A percentile compares a stretch with the other conserved stretches of the same genome.
Evolutionary conservation across 352 stramenopile genomes (phyloP).

Genomic region (Pythium brachiatum): DNA sequence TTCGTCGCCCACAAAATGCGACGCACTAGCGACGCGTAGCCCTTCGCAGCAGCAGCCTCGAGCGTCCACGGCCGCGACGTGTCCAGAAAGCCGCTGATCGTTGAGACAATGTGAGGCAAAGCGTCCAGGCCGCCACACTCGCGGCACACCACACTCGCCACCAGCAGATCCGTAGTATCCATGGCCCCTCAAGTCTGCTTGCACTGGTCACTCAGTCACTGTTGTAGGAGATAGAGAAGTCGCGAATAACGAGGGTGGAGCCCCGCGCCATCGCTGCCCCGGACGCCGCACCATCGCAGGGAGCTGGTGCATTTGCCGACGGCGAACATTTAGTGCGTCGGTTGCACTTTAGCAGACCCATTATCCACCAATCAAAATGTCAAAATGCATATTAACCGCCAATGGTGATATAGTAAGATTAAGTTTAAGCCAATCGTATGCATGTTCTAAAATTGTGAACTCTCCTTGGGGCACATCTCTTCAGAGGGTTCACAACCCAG

Average conservation of each 20-base stretch:
- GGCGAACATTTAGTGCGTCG: background rate
- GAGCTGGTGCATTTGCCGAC: background rate
- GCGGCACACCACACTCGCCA: slow-evolving; percentile 12
- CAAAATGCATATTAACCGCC: too few relatives aligned
- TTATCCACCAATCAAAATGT: too few relatives aligned
- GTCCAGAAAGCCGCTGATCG: slow-evolving; percentile 20
- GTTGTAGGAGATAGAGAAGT: background rate
- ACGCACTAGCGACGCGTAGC: slow-evolving; percentile 8
- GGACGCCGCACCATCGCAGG: background rate
- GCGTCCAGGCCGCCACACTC: slow-evolving; percentile 15
- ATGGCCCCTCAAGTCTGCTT: background rate
- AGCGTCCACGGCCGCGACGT: slow-evolving; percentile 12
- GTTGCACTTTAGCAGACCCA: too few relatives aligned
- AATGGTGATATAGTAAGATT: too few relatives aligned
- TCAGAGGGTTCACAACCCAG: too few relatives aligned
- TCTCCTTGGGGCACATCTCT: too few relatives aligned
- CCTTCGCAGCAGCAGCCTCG: slow-evolving; percentile 6
- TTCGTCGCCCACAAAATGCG: slow-evolving; percentile 5
- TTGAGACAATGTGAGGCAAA: slow-evolving; percentile 13
- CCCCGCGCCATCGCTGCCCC: background rate
- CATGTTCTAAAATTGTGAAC: background rate
- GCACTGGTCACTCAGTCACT: background rate
- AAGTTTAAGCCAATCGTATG: background rate
- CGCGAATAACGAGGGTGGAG: background rate
- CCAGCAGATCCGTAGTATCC: slow-evolving; percentile 4